These are phyloP conservation scores for Pythium phragmiticola DNA, from an alignment of 352 stramenopile species.

Conservation along the genomic window DNA sequence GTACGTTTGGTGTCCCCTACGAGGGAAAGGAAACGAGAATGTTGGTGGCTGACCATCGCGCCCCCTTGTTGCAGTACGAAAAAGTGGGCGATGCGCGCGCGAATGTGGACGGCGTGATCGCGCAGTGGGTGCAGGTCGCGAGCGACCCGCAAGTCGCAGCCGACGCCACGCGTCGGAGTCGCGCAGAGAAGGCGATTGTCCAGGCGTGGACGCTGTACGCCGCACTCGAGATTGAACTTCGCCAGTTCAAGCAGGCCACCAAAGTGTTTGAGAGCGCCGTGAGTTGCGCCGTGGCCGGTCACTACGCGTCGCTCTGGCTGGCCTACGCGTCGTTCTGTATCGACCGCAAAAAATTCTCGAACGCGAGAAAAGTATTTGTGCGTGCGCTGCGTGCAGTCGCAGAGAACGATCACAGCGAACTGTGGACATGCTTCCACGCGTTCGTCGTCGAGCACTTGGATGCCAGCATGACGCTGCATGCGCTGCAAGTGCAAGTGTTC, in stretches of 20 bases:
- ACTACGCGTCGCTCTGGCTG: conserved; percentile 45
- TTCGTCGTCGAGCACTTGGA: conserved; percentile 69
- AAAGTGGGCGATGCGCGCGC: conserved; percentile 63
- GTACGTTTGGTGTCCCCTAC: conserved; percentile 38
- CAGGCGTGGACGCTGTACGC: conserved; percentile 58
- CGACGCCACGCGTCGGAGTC: conserved; percentile 1
- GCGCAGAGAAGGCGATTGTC: conserved; percentile 36
- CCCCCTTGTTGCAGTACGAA: conserved; percentile 46
- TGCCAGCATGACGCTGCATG: conserved; percentile 43
- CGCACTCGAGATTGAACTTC: conserved; percentile 73
- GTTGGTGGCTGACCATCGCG: background rate
- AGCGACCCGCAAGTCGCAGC: conserved; percentile 11
- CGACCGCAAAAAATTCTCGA: conserved; percentile 71
- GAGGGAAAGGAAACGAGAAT: background rate
- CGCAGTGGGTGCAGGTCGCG: conserved; percentile 35
- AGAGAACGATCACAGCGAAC: conserved; percentile 30
- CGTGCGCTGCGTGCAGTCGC: conserved; percentile 47
- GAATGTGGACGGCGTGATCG: conserved; percentile 46
- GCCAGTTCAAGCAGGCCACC: conserved; percentile 83
- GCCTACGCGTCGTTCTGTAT: conserved; percentile 75
- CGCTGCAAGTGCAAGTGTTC: conserved; percentile 61
- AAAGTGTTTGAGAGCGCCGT: conserved; percentile 73
- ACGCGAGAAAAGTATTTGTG: conserved; percentile 74
- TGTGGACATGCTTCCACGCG: conserved; percentile 61
- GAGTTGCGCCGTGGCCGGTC: conserved; percentile 44